phyloP scores from a whole-genome alignment of 257 asterid genomes.

The Salvia miltiorrhiza region DNA sequence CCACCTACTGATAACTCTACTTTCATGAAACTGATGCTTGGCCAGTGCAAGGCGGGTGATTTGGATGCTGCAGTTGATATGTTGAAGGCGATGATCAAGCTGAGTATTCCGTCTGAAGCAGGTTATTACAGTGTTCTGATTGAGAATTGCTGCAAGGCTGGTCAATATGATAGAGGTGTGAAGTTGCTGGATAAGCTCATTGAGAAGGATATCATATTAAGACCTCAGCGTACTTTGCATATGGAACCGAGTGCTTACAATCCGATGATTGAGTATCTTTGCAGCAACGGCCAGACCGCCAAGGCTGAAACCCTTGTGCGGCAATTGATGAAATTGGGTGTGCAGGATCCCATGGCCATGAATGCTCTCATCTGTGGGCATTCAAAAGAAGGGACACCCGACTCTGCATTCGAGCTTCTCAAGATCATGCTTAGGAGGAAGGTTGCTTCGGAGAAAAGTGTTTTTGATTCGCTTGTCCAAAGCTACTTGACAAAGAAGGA shows the following conservation, averaged over 20 bases:
- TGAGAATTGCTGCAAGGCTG: conserved; percentile 76
- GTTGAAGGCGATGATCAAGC: conserved; percentile 72
- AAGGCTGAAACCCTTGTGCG: conserved; percentile 79
- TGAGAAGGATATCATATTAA: conserved; percentile 73
- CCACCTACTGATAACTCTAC: conserved; percentile 60
- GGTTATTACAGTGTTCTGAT: conserved; percentile 88
- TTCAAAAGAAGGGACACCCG: conserved; percentile 73
- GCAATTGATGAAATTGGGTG: conserved; percentile 92
- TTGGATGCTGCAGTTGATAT: conserved; percentile 77
- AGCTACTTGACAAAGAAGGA: conserved; percentile 71
- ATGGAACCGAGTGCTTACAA: conserved; percentile 83
- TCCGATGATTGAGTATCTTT: conserved; percentile 68
- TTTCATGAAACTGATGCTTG: conserved; percentile 53
- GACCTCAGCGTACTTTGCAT: conserved; percentile 54
- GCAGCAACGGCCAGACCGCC: conserved; percentile 66
- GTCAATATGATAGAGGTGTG: conserved; percentile 61
- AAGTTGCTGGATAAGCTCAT: conserved; percentile 69
- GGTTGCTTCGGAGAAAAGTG: conserved; percentile 46
- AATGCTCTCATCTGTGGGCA: conserved; percentile 70
- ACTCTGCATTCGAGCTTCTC: conserved; percentile 66
- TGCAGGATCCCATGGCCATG: conserved; percentile 67
- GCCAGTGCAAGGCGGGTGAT: conserved; percentile 75
- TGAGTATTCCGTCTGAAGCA: conserved; percentile 84
- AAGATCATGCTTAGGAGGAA: conserved; percentile 72
- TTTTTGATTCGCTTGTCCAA: conserved; percentile 56